phyloP scores from a whole-genome alignment of 257 asterid genomes.

The Osmanthus fragrans region DNA sequence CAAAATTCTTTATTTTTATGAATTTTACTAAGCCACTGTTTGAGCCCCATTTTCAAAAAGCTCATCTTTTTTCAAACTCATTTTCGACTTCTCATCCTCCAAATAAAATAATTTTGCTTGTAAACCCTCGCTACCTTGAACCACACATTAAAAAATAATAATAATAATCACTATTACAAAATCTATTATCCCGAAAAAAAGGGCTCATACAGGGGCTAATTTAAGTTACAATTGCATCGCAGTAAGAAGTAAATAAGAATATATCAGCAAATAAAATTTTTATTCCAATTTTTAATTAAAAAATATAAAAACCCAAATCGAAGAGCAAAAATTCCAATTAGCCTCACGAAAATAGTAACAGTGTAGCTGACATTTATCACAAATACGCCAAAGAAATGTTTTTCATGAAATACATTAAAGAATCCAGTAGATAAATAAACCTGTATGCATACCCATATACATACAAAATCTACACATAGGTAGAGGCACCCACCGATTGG shows the following conservation, averaged over 20 bases:
- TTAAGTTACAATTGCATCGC: not conserved
- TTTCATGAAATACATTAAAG: not conserved
- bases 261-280: not conserved
- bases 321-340: not conserved
- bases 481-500: constrained; percentile 51
- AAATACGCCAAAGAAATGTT: not conserved
- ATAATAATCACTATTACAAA: too few relatives aligned
- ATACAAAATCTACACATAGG: not conserved
- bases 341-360: not conserved
- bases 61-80: too few relatives aligned
- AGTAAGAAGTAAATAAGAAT: not conserved
- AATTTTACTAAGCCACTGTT: not conserved
- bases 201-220: not conserved
- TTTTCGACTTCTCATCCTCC: too few relatives aligned
- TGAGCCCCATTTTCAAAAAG: too few relatives aligned
- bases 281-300: not conserved
- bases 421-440: not conserved
- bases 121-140: too few relatives aligned
- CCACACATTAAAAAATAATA: too few relatives aligned
- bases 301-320: not conserved
- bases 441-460: not conserved
- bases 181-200: too few relatives aligned
- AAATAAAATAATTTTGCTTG: too few relatives aligned
- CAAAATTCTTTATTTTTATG: not conserved
- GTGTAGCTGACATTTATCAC: not conserved